These are phyloP conservation scores for Fagopyrum homotropicum DNA, from an alignment of 148 eudicot genomes.

Conservation along the genomic window DNA sequence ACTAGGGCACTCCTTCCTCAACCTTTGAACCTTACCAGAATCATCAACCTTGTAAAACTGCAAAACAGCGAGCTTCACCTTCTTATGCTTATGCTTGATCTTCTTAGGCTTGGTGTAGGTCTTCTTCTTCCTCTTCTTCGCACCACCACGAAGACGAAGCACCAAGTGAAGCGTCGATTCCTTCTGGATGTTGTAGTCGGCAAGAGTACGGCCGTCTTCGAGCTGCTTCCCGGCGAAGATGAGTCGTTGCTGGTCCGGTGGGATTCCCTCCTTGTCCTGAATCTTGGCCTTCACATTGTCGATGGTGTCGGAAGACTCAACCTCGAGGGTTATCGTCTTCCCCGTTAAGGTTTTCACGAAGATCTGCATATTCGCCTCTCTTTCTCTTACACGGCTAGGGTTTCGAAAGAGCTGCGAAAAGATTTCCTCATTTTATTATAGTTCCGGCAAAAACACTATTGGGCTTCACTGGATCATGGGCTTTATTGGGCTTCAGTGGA, in stretches of 20 bases:
- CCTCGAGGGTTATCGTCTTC: conserved; percentile 15
- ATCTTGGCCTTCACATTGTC: conserved; percentile 17
- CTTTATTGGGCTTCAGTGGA: neutral
- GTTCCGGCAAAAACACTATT: neutral
- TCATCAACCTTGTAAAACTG: conserved; percentile 16
- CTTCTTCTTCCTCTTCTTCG: conserved; percentile 17
- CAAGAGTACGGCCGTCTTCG: conserved; percentile 14
- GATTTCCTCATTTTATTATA: neutral
- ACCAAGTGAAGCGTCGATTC: conserved; percentile 14
- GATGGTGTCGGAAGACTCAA: conserved; percentile 14
- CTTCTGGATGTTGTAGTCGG: conserved; percentile 18
- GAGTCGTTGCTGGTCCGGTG: conserved; percentile 16
- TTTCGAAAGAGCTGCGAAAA: neutral
- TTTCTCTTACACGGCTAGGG: conserved; percentile 4
- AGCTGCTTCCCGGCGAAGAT: conserved; percentile 17
- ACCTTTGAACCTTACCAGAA: conserved; percentile 16
- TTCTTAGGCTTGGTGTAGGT: conserved; percentile 18
- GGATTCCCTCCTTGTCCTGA: conserved; percentile 16
- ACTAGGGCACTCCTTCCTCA: conserved; percentile 15
- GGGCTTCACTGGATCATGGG: neutral
- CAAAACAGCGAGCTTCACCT: conserved; percentile 12
- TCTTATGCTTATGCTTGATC: conserved; percentile 16
- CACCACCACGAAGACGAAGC: conserved; percentile 14
- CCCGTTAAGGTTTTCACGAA: conserved; percentile 18
- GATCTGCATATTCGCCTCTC: conserved; percentile 14